Base-by-base conservation (phyloP, 2,329 filamentous ascomycete genomes). In the Aspergillus sergii region DNA sequence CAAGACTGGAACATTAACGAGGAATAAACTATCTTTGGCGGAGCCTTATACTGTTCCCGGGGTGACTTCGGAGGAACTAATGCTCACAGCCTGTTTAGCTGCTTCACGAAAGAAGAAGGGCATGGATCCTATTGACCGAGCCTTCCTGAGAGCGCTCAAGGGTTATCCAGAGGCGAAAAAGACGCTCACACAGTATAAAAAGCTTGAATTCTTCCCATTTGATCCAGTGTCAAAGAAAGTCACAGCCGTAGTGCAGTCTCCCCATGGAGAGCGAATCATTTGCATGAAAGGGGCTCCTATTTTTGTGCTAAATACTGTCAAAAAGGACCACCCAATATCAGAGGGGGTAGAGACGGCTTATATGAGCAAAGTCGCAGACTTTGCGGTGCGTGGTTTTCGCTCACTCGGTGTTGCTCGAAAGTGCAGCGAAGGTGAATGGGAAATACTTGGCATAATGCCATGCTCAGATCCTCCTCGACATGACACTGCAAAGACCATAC, bases 171-270 rank as follows among this genome's bases (percentile, higher is more conserved):
- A 88, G 67, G 92, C 92, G 80, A 96, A 95, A 86, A 80, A 83
- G 66, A 89, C 91, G 60, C 87, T 96, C 60, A 87, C 87, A 81
- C 92, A 92, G 83, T 96, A 94, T 86, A 91, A 89, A 80, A 90
- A 94, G 64, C 81, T 94, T 70, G 88, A 94, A 51, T 96, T 96
- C 84, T 86, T 88, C 79, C 93, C 93, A 68, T 96, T 96, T 80
- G 93, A 96, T 77, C 93, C 93, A 65, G 92, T 96, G 75, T 95
- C 92, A 77, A 96, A 96, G 85, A 96, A 96, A 84, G 92, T 96
- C 63, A 89, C 88, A 72, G 92, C 93, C 58, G 79, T 95, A 63
- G 93, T 96, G 64, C 86, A 94, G 81, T 93, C 91, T 70, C 90
- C 91, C 66, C 85, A 92, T 76, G 93, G 93, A 66, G 91, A 95